Evolutionary conservation across 2,329 filamentous ascomycete genomes (phyloP).

Genomic region (Phialophora verrucosa): DNA sequence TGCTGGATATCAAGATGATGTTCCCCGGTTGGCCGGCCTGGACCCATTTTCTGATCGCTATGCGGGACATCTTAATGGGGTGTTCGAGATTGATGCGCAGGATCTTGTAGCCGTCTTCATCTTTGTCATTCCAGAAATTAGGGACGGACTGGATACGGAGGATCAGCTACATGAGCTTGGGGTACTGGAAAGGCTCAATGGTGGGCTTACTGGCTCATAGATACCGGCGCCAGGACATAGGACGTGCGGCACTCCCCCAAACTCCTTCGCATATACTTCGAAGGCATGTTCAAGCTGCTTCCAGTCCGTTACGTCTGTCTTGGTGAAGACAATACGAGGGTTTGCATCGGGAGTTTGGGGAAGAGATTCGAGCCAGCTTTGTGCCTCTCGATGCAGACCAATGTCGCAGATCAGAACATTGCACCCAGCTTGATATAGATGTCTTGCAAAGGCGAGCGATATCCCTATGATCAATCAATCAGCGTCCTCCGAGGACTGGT

Average conservation of each 20-base stretch:
- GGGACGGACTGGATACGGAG: constrained; percentile 45
- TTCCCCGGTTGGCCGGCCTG: background rate
- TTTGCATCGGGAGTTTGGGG: constrained; percentile 10
- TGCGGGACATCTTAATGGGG: constrained; percentile 57
- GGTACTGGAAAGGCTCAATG: background rate
- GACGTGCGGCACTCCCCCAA: constrained; percentile 55
- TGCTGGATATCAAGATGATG: constrained; percentile 55
- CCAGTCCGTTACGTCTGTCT: constrained; percentile 57
- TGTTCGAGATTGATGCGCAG: constrained; percentile 59
- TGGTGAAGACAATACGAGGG: constrained; percentile 49
- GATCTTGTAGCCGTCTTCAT: constrained; percentile 52
- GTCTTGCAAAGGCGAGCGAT: constrained; percentile 50
- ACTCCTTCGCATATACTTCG: constrained; percentile 54
- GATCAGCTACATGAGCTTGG: background rate
- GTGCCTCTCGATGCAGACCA: constrained; percentile 51
- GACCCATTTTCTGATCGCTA: constrained; percentile 47
- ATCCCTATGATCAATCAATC: constrained; percentile 44
- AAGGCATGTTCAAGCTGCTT: constrained; percentile 56
- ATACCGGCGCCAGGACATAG: constrained; percentile 52
- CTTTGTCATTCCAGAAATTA: constrained; percentile 54
- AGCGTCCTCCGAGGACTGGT: background rate
- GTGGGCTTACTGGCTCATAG: constrained; percentile 41
- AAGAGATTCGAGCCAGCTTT: constrained; percentile 46
- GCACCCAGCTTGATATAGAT: constrained; percentile 50
- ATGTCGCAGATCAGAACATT: constrained; percentile 54